Evolutionary conservation across 257 asterid genomes (phyloP), one percentile per base, ranked within the genome.

Genomic region (Ehretia macrophylla): DNA sequence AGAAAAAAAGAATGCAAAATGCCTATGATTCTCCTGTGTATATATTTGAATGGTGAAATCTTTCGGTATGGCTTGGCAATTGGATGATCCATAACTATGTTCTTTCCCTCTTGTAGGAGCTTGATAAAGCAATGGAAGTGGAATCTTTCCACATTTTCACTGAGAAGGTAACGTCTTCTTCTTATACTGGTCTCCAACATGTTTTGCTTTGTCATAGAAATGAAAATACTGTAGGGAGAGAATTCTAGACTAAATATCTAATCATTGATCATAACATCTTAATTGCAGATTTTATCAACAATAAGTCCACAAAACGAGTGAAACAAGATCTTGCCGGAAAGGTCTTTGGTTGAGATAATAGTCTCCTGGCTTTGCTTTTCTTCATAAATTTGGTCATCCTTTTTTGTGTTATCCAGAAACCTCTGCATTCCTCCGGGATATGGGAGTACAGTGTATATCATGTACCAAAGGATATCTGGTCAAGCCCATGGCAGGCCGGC

Each of bases 101-200:
- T 38, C 20, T 8, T 2, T 38, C 23, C 46, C 23, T 65, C 39
- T 21, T 5, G 21, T 58, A 81, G 89, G 89, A 79, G 65, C 83
- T 85, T 16, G 80, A 66, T 50, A 82, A 71, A 65, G 86, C 84
- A 73, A 85, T 85, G 94, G 75, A 72, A 51, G 75, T 65, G 19
- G 88, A 81, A 17, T 65, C 77, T 8, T 85, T 85, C 51, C 84
- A 83, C 19, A 38, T 72, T 53, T 63, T 85, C 45, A 69, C 86
- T 19, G 80, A 83, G 48, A 83, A 85, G 95, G 95, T 85, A 72
- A 42, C 8, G 8, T 42, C 3, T 42, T 1, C 1, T 42, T 42
- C 14, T 10, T 2, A 42, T 51, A 51, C 56, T 9, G 21, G 8
- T 47, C 8, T 10, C 18, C 9, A 47, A 47, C 17, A 17, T 47